Conservation (phyloP, 208 protist genomes). For the Naegleria gruberi region DNA sequence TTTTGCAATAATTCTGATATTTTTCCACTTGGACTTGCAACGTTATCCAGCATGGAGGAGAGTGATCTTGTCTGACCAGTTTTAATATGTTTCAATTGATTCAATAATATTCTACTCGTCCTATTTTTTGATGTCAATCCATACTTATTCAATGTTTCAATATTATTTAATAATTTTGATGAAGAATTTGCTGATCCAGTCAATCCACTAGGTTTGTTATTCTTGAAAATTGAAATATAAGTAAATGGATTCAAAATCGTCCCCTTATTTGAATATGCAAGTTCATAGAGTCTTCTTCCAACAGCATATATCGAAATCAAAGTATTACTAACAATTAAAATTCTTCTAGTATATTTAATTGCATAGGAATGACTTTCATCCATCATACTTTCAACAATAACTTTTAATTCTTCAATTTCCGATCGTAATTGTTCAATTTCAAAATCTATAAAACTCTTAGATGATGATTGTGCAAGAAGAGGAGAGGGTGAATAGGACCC, state of each 20-base stretch:
- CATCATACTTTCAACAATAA: background rate
- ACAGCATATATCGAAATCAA: background rate
- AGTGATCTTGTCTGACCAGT: no score
- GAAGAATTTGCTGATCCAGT: background rate
- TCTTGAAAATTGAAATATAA: background rate
- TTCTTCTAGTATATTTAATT: background rate
- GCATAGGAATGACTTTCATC: background rate
- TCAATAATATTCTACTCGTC: background rate
- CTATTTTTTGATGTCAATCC: background rate
- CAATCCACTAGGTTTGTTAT: background rate
- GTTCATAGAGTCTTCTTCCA: background rate
- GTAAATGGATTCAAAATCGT: background rate
- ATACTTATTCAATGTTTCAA: background rate
- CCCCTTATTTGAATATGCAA: background rate
- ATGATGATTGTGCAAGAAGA: background rate
- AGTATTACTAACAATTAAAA: background rate
- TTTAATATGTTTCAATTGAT: background rate
- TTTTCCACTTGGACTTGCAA: background rate
- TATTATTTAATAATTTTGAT: background rate
- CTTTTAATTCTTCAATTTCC: background rate
- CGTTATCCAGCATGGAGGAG: background rate
- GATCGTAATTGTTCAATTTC: background rate
- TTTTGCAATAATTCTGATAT: background rate
- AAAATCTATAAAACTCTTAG: background rate
- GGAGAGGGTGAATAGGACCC: background rate